phyloP scores from a whole-genome alignment of 257 asterid species.

The Nicotiana sylvestris region DNA sequence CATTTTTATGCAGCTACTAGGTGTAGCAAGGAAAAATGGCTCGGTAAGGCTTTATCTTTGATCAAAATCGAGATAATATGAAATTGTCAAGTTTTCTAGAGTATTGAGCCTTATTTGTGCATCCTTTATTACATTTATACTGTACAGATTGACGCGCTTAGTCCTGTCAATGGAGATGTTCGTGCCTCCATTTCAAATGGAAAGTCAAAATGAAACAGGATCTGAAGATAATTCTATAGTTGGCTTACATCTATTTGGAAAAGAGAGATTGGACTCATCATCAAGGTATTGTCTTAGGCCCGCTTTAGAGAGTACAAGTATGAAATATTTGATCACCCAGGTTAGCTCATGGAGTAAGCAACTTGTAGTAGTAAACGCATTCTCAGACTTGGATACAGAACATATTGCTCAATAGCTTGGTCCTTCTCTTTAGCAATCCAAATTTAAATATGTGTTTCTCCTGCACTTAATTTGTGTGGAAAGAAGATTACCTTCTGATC shows the following conservation, averaged over 20 bases:
- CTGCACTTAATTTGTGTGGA: neutral
- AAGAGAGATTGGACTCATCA: constrained; percentile 40
- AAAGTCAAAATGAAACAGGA: constrained; percentile 27
- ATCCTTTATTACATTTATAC: constrained; percentile 12
- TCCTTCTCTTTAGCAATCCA: neutral
- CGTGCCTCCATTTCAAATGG: constrained; percentile 43
- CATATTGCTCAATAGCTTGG: neutral
- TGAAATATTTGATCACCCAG: neutral
- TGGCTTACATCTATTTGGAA: constrained; percentile 71
- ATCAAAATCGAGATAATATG: neutral
- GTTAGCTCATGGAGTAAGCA: neutral
- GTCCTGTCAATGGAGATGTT: constrained; percentile 65
- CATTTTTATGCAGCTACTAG: constrained; percentile 54
- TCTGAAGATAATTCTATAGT: constrained; percentile 44
- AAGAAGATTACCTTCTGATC: neutral
- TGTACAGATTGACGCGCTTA: constrained; percentile 64
- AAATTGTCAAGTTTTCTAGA: neutral
- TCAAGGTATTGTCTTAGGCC: constrained; percentile 36
- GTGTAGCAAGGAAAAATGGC: constrained; percentile 77
- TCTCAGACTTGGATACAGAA: neutral
- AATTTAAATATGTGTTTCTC: neutral
- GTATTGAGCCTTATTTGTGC: constrained; percentile 6
- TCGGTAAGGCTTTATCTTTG: constrained; percentile 43
- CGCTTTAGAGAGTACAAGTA: neutral
- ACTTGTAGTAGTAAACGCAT: neutral